Conservation (phyloP, 768 basidiomycete genomes). For the Nevesoporus exiguus region DNA sequence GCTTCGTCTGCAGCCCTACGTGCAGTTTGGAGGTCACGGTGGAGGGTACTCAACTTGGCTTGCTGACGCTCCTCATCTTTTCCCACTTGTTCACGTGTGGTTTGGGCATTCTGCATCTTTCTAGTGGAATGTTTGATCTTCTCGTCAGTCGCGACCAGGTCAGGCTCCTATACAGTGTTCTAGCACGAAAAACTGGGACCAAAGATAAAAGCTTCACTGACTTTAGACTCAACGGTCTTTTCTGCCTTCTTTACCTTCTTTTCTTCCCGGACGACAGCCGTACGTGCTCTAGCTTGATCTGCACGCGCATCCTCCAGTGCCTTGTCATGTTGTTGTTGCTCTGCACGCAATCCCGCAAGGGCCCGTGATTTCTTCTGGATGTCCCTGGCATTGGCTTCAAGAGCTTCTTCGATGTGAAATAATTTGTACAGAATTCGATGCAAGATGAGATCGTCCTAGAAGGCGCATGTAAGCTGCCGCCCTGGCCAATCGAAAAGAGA, state of each 20-base stretch:
- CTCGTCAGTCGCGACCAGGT: slow-evolving; percentile 77
- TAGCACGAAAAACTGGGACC: background rate
- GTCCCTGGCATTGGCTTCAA: slow-evolving; percentile 65
- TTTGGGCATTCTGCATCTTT: slow-evolving; percentile 69
- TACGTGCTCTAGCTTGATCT: slow-evolving; percentile 75
- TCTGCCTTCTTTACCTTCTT: slow-evolving; percentile 87
- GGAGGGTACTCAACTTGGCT: slow-evolving; percentile 51
- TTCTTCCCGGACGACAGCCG: slow-evolving; percentile 78
- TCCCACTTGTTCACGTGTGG: slow-evolving; percentile 57
- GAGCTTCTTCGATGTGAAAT: slow-evolving; percentile 83
- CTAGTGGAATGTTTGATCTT: slow-evolving; percentile 84
- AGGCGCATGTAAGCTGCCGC: slow-evolving; percentile 6
- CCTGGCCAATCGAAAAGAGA: background rate
- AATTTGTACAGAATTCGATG: slow-evolving; percentile 83
- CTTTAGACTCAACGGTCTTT: slow-evolving; percentile 83
- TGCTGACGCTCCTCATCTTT: slow-evolving; percentile 55
- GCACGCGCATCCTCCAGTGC: slow-evolving; percentile 70
- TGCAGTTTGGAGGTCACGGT: slow-evolving; percentile 65
- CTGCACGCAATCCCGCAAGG: slow-evolving; percentile 61
- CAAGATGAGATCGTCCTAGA: slow-evolving; percentile 76
- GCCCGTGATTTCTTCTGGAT: slow-evolving; percentile 74
- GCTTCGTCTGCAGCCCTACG: slow-evolving; percentile 71
- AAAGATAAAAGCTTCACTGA: slow-evolving; percentile 28
- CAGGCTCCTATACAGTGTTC: slow-evolving; percentile 62
- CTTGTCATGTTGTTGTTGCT: slow-evolving; percentile 68